phyloP scores from a whole-genome alignment of 768 basidiomycete genomes.

The Mycena leptocephala region DNA sequence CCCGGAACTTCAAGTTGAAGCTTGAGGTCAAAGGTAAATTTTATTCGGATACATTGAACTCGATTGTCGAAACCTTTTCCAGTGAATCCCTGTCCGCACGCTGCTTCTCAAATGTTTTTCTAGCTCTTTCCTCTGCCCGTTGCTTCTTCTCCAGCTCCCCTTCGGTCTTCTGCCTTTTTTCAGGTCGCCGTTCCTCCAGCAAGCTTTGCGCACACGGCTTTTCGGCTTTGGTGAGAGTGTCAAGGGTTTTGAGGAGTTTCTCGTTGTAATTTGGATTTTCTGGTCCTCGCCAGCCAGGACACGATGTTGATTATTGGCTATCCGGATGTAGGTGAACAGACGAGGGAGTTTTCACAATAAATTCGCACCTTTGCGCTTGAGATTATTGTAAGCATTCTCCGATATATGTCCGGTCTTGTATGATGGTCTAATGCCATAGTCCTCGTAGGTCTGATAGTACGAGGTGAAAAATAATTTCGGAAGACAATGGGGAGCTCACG shows the following conservation, averaged over 20 bases:
- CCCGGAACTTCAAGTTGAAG: too few relatives aligned
- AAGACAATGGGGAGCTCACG: not conserved
- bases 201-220: too few relatives aligned
- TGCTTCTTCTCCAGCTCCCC: not conserved
- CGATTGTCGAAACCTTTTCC: too few relatives aligned
- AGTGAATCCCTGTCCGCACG: not conserved
- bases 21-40: too few relatives aligned
- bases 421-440: not conserved
- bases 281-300: too few relatives aligned
- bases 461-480: not conserved
- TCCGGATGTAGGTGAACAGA: too few relatives aligned
- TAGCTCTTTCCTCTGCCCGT: not conserved
- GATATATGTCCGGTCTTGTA: constrained; percentile 3
- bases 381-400: constrained; percentile 5
- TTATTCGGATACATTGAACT: too few relatives aligned
- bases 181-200: not conserved
- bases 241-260: too few relatives aligned
- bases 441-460: not conserved
- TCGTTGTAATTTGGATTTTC: too few relatives aligned
- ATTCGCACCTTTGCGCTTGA: constrained; percentile 3
- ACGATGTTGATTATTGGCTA: too few relatives aligned
- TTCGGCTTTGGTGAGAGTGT: too few relatives aligned
- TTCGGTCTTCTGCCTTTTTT: not conserved
- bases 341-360: too few relatives aligned
- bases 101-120: not conserved